These are phyloP conservation scores for Albugo candida DNA, from an alignment of 352 stramenopile species.

Conservation along the genomic window DNA sequence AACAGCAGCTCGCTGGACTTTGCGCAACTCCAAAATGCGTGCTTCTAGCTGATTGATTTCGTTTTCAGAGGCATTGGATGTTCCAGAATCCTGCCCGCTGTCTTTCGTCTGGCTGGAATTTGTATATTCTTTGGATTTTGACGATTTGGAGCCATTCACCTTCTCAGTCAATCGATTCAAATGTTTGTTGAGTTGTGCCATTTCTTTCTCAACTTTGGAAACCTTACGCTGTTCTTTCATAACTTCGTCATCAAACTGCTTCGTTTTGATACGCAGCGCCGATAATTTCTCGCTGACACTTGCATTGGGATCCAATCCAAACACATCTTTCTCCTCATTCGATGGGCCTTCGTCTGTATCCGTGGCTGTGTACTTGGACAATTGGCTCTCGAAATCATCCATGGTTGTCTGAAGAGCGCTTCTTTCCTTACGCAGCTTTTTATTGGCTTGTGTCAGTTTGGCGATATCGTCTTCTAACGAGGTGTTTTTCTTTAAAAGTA, in stretches of 20 bases:
- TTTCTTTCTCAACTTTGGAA: constrained; percentile 54
- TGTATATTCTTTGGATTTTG: background rate
- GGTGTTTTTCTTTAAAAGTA: constrained; percentile 49
- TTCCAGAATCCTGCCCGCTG: background rate
- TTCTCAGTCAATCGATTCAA: constrained; percentile 17
- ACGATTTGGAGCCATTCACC: too few relatives aligned
- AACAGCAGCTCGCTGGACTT: constrained; percentile 55
- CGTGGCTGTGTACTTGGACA: constrained; percentile 35
- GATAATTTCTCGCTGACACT: constrained; percentile 33
- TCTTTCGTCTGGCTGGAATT: background rate
- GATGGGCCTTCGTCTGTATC: constrained; percentile 12
- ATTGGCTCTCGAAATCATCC: constrained; percentile 47
- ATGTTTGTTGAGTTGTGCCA: constrained; percentile 69
- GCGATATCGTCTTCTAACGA: constrained; percentile 67
- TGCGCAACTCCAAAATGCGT: constrained; percentile 53
- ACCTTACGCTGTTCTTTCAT: constrained; percentile 63
- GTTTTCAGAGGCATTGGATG: constrained; percentile 9
- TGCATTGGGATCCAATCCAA: constrained; percentile 42
- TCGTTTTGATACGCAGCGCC: constrained; percentile 40
- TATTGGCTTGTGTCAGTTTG: constrained; percentile 71
- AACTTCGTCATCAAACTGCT: constrained; percentile 59
- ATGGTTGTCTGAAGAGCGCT: constrained; percentile 37
- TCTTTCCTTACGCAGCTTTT: constrained; percentile 60
- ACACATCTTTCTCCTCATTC: constrained; percentile 37
- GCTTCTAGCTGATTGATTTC: constrained; percentile 40